Conservation (phyloP, 2,329 filamentous ascomycete genomes). For the Trichophyton equinum region DNA sequence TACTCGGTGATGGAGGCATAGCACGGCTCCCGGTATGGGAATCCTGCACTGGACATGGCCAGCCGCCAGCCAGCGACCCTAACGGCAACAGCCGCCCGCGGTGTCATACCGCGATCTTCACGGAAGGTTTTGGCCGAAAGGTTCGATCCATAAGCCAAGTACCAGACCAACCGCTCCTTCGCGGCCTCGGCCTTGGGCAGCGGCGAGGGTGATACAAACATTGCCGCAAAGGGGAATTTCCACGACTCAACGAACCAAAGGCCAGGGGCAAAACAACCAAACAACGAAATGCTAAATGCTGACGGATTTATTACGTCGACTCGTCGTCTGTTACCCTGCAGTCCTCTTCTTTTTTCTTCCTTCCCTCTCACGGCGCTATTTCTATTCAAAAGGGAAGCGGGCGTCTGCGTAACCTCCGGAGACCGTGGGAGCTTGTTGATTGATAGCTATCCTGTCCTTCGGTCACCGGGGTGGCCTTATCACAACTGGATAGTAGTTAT, state of each 20-base stretch:
- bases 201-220: neutral
- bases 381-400: neutral
- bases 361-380: neutral
- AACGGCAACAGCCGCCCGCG: slow-evolving; percentile 6
- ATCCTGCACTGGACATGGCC: slow-evolving; percentile 12
- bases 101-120: slow-evolving; percentile 13
- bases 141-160: slow-evolving; percentile 18
- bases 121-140: slow-evolving; percentile 15
- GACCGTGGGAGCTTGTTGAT: neutral
- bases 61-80: slow-evolving; percentile 12
- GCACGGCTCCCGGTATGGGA: slow-evolving; percentile 16
- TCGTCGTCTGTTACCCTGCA: neutral
- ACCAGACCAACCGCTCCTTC: slow-evolving; percentile 12
- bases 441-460: neutral
- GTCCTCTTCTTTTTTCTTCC: neutral
- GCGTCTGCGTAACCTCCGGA: neutral
- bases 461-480: neutral
- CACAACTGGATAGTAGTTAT: neutral
- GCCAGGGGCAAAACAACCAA: neutral
- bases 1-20: slow-evolving; percentile 11
- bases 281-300: neutral
- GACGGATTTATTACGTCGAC: neutral
- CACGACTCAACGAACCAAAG: neutral
- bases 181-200: neutral
- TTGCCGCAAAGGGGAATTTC: neutral